Base-by-base conservation (phyloP, 306 rosid species). In the Corylus americana region DNA sequence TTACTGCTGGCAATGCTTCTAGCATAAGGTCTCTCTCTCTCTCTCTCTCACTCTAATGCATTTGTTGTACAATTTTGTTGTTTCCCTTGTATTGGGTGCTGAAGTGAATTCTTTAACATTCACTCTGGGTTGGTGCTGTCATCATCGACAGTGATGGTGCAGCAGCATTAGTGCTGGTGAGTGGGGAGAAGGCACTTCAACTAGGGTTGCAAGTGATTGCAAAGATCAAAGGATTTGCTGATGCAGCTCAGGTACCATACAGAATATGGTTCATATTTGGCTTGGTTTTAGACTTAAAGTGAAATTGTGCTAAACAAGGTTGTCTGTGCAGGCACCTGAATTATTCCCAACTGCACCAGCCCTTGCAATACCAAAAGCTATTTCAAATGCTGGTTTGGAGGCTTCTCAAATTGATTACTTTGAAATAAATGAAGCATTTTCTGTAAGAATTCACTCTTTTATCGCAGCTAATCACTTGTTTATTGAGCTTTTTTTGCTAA, bases 1-100 rank as follows among this genome's bases (percentile, higher is more conserved):
- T 94, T 63, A 92, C 95, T 45, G 98, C 97, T 85, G 97, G 97
- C 80, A 94, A 92, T 89, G 97, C 97, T 78, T 94, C 98, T 81
- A 86, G 74, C 72, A 90, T 92, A 78, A 92, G 97, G 97, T 89
- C 44, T 8, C 54, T 51, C 54, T 48, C 74, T 51, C 54, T 48
- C 74, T 50, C 71, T 62, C 57, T 77, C 48, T n/a, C n/a, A n/a
- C n/a, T 88, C 39, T 0, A 5, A 42, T 42, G 8, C 8, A 42
- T 42, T 39, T 39, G 29, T 18, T 39, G 31, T 68, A 67, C n/a
- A 42, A 42, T 68, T 42, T 68, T n/a, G 7, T 68, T 68, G 17
- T 51, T 67, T 42, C 51, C 72, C 51, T 42, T 39, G 3, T 68
- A 39, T 31, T 48, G 76, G 76, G 75, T 74, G 77, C 70, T 74